Evolutionary conservation across 768 basidiomycete species (phyloP).

Genomic region (Saitozyma podzolica): DNA sequence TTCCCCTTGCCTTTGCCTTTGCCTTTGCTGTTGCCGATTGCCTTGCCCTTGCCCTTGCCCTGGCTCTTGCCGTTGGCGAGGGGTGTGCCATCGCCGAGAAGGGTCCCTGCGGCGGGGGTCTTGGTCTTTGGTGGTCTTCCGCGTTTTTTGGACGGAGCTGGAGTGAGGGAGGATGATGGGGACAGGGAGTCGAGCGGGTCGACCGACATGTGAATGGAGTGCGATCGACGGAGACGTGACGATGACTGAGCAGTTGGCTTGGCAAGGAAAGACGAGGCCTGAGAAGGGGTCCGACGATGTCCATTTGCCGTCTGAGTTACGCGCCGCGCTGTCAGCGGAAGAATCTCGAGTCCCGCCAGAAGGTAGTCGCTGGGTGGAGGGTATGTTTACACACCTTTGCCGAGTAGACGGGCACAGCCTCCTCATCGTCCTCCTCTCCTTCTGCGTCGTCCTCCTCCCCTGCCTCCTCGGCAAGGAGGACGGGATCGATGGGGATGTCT

Average conservation of each 20-base stretch:
- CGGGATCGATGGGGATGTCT: slow-evolving; percentile 17
- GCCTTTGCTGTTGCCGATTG: slow-evolving; percentile 8
- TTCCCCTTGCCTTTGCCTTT: slow-evolving; percentile 19
- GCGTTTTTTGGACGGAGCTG: slow-evolving; percentile 6
- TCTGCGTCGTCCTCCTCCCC: slow-evolving; percentile 21
- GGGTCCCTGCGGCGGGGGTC: neutral
- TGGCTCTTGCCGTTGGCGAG: slow-evolving; percentile 2
- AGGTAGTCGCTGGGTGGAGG: no score
- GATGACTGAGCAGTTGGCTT: no score
- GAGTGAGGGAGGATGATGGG: neutral
- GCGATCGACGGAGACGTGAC: no score
- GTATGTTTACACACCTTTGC: neutral
- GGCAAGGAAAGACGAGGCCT: no score
- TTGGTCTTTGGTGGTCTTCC: slow-evolving; percentile 7
- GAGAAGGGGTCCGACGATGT: no score
- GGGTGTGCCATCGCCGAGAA: neutral
- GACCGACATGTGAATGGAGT: neutral
- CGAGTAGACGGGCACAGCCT: neutral
- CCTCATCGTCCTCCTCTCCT: slow-evolving; percentile 16
- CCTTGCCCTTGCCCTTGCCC: neutral
- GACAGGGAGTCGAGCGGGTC: slow-evolving; percentile 3
- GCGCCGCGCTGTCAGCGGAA: no score
- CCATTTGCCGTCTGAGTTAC: no score
- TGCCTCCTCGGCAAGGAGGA: slow-evolving; percentile 15
- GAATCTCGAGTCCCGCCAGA: no score